phyloP scores from a whole-genome alignment of 2,329 filamentous ascomycete genomes.

The Stachybotrys elegans region DNA sequence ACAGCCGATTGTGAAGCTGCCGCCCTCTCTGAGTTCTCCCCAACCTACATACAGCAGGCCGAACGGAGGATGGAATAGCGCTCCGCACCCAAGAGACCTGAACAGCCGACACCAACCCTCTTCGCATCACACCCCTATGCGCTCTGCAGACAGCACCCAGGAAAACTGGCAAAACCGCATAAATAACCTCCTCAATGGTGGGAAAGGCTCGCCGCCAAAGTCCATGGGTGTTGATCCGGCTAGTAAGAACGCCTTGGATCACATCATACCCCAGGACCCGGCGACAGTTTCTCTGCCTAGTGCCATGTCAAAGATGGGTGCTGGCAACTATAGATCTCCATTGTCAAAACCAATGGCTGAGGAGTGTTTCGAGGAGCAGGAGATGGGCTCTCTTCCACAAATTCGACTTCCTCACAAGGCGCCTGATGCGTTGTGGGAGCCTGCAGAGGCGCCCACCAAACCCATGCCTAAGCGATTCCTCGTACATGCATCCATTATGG shows the following conservation, averaged over 20 bases:
- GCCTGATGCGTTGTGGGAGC: constrained; percentile 59
- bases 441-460: constrained; percentile 49
- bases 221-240: constrained; percentile 61
- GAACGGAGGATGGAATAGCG: constrained; percentile 14
- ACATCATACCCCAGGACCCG: constrained; percentile 38
- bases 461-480: constrained; percentile 47
- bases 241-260: constrained; percentile 62
- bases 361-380: constrained; percentile 75
- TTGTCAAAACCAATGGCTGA: constrained; percentile 68
- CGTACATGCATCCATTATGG: constrained; percentile 30
- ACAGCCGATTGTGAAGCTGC: constrained; percentile 75
- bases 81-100: constrained; percentile 11
- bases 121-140: constrained; percentile 7
- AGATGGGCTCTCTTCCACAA: constrained; percentile 71
- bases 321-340: constrained; percentile 37
- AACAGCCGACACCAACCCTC: neutral
- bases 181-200: constrained; percentile 69
- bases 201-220: constrained; percentile 54
- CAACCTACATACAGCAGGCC: neutral
- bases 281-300: constrained; percentile 67
- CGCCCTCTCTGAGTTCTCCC: constrained; percentile 38
- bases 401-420: constrained; percentile 61
- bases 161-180: constrained; percentile 76
- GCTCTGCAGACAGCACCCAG: constrained; percentile 30
- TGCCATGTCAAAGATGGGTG: constrained; percentile 15